Evolutionary conservation across 345 rosid genomes (phyloP).

Genomic region (Trapa bicornis): DNA sequence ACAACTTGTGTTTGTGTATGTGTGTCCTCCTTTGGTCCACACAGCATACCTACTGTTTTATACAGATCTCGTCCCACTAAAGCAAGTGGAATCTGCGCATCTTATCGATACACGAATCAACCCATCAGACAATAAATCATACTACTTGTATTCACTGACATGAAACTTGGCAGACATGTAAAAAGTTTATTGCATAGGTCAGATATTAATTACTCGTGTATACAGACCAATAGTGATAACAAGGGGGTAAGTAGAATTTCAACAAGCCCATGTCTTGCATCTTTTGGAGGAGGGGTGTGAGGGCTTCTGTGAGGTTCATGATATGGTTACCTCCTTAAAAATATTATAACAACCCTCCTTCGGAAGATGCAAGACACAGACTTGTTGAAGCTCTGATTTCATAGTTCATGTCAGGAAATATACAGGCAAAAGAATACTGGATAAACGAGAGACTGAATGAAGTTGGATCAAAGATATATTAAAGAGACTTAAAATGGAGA

Average conservation of each 20-base stretch:
- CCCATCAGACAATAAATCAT: neutral
- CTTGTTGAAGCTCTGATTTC: no score
- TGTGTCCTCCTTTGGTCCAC: neutral
- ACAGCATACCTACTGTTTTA: neutral
- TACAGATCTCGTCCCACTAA: neutral
- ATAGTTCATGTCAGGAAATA: no score
- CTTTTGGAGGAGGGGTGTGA: no score
- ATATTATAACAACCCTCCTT: no score
- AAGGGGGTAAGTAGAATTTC: no score
- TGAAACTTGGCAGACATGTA: no score
- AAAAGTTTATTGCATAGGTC: no score
- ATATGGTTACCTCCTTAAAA: neutral
- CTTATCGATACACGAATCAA: neutral
- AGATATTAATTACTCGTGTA: no score
- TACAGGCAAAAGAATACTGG: neutral
- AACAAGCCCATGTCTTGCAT: no score
- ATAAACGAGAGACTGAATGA: neutral
- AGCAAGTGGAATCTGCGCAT: conserved; percentile 1
- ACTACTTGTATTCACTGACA: neutral
- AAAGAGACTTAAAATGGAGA: neutral
- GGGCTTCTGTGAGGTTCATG: neutral
- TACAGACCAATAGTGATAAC: no score
- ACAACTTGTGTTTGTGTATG: no score
- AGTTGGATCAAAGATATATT: neutral
- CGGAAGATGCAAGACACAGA: no score